Base-by-base conservation (phyloP, 1,284 basidiomycete species). In the Ceratobasidium sp. region DNA sequence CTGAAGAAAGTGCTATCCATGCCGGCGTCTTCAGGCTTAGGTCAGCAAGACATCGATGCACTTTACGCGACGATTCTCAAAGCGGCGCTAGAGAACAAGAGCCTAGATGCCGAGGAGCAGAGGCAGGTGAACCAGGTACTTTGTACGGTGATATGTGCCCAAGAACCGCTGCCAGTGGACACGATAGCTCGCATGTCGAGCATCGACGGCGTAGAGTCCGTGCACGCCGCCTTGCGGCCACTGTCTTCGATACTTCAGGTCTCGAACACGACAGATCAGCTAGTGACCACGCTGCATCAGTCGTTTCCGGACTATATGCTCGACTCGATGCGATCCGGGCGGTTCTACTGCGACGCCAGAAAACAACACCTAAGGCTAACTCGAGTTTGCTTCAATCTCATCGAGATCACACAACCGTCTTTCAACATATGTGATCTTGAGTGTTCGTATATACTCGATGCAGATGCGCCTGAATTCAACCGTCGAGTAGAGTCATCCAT, bases 351-450 rank as follows among this genome's bases (percentile, higher is more conserved):
- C 42, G 20, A 58, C 40, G 4, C n/a, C 1, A 9, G 23, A n/a
- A 7, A 12, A 20, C 63, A 76, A 18, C 49, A 46, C 10, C 18
- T 7, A 3, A 13, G 39, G 3, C 20, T 76, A 7, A 49, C 73
- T 23, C 13, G 7, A 18, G 23, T 20, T 4, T 76, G 73, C 40
- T 76, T 76, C 40, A 40, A 56, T 2, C 33, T 46, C 9, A 76
- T 76, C 3, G 23, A 51, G 20, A 53, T 26, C 20, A 12, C 20
- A 12, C 5, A 46, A 7, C 61, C 72, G 15, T 15, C 49, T 20
- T 78, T 78, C 56, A 78, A 78, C 60, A 78, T 78, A 3, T 78
- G 77, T 33, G 28, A 26, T 5, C 60, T 78, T 12, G 60, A 49
- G 7, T 78, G 56, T 39, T 78, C 77, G 7, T 78, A 33, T 55